Percentiles rank a stretch among this genome's conserved stretches.
Conservation (phyloP, 768 basidiomycete genomes). For the Russula brevipes region DNA sequence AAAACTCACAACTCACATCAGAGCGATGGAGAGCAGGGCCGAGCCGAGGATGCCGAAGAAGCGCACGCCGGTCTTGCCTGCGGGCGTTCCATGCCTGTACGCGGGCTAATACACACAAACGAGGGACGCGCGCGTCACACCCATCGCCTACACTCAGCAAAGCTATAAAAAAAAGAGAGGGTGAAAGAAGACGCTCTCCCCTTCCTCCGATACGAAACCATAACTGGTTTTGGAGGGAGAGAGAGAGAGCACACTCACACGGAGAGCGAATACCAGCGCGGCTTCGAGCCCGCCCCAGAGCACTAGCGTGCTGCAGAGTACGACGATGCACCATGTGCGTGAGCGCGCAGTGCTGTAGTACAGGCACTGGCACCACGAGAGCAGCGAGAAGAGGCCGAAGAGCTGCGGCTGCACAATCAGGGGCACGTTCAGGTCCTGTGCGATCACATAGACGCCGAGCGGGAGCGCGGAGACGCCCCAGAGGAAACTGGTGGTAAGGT, state of each 20-base stretch:
- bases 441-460: conserved; percentile 47
- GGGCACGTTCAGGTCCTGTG: conserved; percentile 64
- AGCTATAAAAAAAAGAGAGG: background rate
- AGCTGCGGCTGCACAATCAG: conserved; percentile 64
- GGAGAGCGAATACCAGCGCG: conserved; percentile 50
- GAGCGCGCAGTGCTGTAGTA: conserved; percentile 54
- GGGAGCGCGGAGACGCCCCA: conserved; percentile 56
- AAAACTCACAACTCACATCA: conserved; percentile 34
- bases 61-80: conserved; percentile 32
- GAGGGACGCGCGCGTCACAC: no score
- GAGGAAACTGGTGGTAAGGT: conserved; percentile 38
- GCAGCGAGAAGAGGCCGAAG: conserved; percentile 53
- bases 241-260: conserved; percentile 35
- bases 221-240: background rate
- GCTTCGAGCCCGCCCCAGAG: conserved; percentile 54
- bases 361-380: conserved; percentile 71
- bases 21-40: conserved; percentile 47
- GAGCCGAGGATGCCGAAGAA: conserved; percentile 62
- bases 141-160: background rate
- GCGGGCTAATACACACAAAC: conserved; percentile 32
- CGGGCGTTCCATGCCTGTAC: conserved; percentile 34
- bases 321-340: conserved; percentile 30
- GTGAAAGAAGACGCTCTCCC: background rate
- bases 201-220: background rate
- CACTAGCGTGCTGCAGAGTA: conserved; percentile 38